These are phyloP conservation scores for Eimeria falciformis DNA, from an alignment of 169 alveolate genomes.

Conservation along the genomic window DNA sequence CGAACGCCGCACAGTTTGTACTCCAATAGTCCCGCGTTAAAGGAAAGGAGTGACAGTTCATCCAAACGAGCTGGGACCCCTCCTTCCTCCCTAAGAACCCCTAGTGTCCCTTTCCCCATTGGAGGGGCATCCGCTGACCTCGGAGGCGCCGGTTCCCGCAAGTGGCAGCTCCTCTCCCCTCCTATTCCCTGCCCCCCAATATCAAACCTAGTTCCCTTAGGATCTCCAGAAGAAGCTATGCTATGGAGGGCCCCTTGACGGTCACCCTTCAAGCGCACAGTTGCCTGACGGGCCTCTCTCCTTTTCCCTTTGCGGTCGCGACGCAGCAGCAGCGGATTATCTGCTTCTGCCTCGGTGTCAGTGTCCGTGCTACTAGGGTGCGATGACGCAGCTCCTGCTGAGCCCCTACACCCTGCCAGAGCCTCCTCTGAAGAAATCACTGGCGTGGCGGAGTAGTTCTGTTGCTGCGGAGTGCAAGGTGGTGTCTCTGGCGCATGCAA, in stretches of 20 bases:
- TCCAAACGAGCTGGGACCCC: slow-evolving; percentile 76
- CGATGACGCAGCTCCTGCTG: neutral
- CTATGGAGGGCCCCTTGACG: neutral
- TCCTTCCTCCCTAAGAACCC: slow-evolving; percentile 25
- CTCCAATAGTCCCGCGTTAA: slow-evolving; percentile 92
- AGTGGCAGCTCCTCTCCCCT: neutral
- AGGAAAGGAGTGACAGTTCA: slow-evolving; percentile 87
- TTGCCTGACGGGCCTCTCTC: neutral
- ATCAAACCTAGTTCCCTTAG: too few relatives aligned
- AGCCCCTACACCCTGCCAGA: neutral
- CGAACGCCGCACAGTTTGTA: slow-evolving; percentile 89
- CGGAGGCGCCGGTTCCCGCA: slow-evolving; percentile 16
- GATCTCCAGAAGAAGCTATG: neutral
- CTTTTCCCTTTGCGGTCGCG: neutral
- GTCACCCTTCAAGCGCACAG: neutral
- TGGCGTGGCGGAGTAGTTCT: neutral
- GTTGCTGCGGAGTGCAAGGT: neutral
- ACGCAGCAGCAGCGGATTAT: slow-evolving; percentile 31
- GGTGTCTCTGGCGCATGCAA: slow-evolving; percentile 28
- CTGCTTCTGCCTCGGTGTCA: neutral
- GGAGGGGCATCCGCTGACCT: slow-evolving; percentile 28
- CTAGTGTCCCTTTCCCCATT: neutral
- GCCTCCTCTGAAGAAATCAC: neutral
- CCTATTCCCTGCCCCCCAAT: neutral
- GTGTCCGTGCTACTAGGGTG: slow-evolving; percentile 20